Base-by-base conservation (phyloP, 2,329 filamentous ascomycete genomes). In the Sphaerulina vaccinii region DNA sequence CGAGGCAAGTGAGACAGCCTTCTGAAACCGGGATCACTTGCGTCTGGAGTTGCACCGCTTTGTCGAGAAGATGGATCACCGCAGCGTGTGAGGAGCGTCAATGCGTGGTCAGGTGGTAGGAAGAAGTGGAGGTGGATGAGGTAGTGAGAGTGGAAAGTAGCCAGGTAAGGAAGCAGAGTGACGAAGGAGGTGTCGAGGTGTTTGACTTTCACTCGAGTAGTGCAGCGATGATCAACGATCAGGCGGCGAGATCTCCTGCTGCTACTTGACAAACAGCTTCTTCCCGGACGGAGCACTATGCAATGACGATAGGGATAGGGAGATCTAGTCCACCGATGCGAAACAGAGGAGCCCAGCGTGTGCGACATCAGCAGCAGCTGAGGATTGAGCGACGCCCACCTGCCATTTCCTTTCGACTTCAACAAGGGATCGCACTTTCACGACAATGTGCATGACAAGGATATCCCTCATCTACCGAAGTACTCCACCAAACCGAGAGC, bases 1-100 rank as follows among this genome's bases (percentile, higher is more conserved):
- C 40, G 40, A 42, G 40, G 33, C 48, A 27, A 44, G 48, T 51
- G 49, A 51, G 49, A 51, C 49, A 51, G 23, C 5, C 18, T 39
- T 21, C 49, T 51, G 42, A 41, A 51, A 51, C 41, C 41, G 41
- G 49, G 15, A 13, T 18, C 18, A 16, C 13, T 9, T 45, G 49
- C 49, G 40, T 51, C 41, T 45, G 40, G 49, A 36, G 49, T 51
- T 11, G 49, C 49, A 51, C 49, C 16, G 18, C 37, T 22, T 15
- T 3, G 16, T 18, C n/a, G 35, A 37, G 18, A 39, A 11, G 10
- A 7, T 10, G 37, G 19, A 18, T 15, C 16, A 39, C 18, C 5
- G 37, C n/a, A n/a, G n/a, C n/a, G n/a, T n/a, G n/a, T n/a, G n/a
- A n/a, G n/a, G n/a, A n/a, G n/a, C 37, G 19, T 21, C 10, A 37